Evolutionary conservation across 805 yeast species (phyloP).

Genomic region (Candida pini): DNA sequence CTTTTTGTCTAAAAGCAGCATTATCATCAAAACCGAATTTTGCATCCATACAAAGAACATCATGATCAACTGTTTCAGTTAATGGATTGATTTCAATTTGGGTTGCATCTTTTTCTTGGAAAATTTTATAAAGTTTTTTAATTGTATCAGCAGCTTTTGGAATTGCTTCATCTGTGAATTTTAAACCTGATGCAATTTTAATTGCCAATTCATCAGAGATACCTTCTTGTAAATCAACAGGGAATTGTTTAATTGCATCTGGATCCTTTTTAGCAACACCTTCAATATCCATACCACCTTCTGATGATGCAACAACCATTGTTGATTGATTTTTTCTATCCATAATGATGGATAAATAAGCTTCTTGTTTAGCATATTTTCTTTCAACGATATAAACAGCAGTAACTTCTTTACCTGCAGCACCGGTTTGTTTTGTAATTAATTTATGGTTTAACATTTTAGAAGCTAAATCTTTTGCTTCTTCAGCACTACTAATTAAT

Average conservation of each 20-base stretch:
- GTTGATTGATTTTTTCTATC: slow-evolving; percentile 91
- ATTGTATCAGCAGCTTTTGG: slow-evolving; percentile 86
- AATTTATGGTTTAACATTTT: slow-evolving; percentile 90
- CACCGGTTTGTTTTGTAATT: slow-evolving; percentile 97
- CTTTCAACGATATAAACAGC: slow-evolving; percentile 96
- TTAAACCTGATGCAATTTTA: slow-evolving; percentile 73
- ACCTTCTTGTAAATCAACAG: slow-evolving; percentile 71
- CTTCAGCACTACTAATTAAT: slow-evolving; percentile 76
- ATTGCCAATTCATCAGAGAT: slow-evolving; percentile 72
- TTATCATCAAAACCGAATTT: slow-evolving; percentile 97
- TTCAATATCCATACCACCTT: slow-evolving; percentile 99
- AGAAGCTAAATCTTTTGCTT: slow-evolving; percentile 78
- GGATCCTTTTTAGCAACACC: slow-evolving; percentile 94
- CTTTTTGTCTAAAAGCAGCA: slow-evolving; percentile 91
- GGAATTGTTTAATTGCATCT: slow-evolving; percentile 82
- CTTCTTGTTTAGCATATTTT: slow-evolving; percentile 90
- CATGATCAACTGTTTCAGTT: slow-evolving; percentile 84
- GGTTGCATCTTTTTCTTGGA: slow-evolving; percentile 89
- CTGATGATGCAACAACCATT: slow-evolving; percentile 89
- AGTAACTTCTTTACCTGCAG: slow-evolving; percentile 93
- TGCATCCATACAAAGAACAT: slow-evolving; percentile 98
- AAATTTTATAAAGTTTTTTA: slow-evolving; percentile 82
- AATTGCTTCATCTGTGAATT: slow-evolving; percentile 71
- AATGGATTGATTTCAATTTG: slow-evolving; percentile 98
- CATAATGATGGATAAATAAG: slow-evolving; percentile 89